These are phyloP conservation scores for Samsoniella hepiali DNA, from an alignment of 2,329 filamentous ascomycete species.

Conservation along the genomic window DNA sequence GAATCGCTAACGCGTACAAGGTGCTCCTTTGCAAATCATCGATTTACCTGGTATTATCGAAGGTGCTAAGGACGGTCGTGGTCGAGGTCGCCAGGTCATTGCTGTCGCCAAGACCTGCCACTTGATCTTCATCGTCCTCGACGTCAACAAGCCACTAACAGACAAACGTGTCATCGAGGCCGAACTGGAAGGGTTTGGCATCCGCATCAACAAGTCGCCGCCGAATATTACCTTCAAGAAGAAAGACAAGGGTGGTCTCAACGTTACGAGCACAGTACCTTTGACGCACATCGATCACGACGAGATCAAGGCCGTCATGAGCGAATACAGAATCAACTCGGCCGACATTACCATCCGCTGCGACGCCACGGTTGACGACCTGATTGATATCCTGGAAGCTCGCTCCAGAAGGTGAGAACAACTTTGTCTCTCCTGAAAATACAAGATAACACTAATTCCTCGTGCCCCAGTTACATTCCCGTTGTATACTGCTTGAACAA, in stretches of 20 bases:
- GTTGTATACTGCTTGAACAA: slow-evolving; percentile 99
- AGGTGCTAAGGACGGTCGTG: slow-evolving; percentile 96
- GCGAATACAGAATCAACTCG: slow-evolving; percentile 92
- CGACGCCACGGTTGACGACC: slow-evolving; percentile 93
- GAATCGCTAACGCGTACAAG: slow-evolving; percentile 29
- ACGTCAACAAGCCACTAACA: slow-evolving; percentile 96
- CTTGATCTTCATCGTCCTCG: slow-evolving; percentile 96
- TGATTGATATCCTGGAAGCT: slow-evolving; percentile 94
- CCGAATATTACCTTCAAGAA: slow-evolving; percentile 99
- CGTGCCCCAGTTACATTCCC: slow-evolving; percentile 75
- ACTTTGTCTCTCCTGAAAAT: slow-evolving; percentile 11
- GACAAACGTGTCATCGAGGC: slow-evolving; percentile 95
- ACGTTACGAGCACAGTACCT: slow-evolving; percentile 91
- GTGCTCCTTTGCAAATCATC: slow-evolving; percentile 95
- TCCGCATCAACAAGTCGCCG: slow-evolving; percentile 93
- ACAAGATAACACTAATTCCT: background rate
- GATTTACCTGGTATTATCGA: slow-evolving; percentile 98
- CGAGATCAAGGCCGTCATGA: slow-evolving; percentile 97
- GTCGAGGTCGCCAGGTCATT: slow-evolving; percentile 96
- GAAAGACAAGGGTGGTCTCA: slow-evolving; percentile 97
- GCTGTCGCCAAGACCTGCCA: slow-evolving; percentile 98
- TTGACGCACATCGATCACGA: slow-evolving; percentile 90
- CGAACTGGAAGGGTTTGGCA: slow-evolving; percentile 95
- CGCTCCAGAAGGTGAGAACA: slow-evolving; percentile 63
- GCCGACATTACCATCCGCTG: slow-evolving; percentile 97